A percentile compares a stretch with the other conserved stretches of the same genome.
phyloP scores from a whole-genome alignment of 495 filamentous ascomycete genomes.

The Aspergillus sclerotiicarbonarius region DNA sequence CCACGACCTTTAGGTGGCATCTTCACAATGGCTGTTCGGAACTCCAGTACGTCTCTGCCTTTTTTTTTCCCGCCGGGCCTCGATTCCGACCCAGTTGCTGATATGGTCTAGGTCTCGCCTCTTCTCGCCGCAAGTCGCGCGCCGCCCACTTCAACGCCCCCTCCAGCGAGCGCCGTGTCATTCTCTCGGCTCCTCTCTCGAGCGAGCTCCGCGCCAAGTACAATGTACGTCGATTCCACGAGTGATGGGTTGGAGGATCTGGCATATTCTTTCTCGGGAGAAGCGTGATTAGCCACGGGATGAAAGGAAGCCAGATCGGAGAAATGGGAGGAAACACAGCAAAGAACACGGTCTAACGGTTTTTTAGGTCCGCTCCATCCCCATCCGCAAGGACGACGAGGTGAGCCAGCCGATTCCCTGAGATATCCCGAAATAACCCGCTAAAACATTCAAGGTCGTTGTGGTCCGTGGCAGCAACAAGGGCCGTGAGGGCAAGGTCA shows the following conservation, averaged over 20 bases:
- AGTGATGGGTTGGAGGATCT: background rate
- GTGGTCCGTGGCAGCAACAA: conserved; percentile 88
- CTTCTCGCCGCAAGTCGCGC: conserved; percentile 94
- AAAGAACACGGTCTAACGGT: conserved; percentile 26
- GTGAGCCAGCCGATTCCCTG: background rate
- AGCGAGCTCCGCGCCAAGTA: conserved; percentile 93
- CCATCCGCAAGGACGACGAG: conserved; percentile 94
- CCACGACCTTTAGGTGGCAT: background rate
- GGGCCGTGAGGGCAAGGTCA: conserved; percentile 87
- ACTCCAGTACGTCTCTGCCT: conserved; percentile 11
- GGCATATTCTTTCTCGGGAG: background rate
- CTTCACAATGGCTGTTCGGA: conserved; percentile 13
- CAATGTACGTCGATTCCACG: conserved; percentile 57
- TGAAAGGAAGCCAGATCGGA: background rate
- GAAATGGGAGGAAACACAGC: background rate
- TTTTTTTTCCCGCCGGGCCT: background rate
- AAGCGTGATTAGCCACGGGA: background rate
- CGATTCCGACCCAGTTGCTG: conserved; percentile 2
- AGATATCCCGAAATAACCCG: background rate
- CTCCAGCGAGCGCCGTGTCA: conserved; percentile 83
- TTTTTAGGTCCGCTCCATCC: conserved; percentile 85
- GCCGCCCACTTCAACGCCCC: conserved; percentile 95
- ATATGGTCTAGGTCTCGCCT: conserved; percentile 56
- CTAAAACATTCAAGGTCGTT: conserved; percentile 53
- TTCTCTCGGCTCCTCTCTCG: conserved; percentile 91